phyloP scores from a whole-genome alignment of 257 asterid genomes.

The Fraxinus americana region DNA sequence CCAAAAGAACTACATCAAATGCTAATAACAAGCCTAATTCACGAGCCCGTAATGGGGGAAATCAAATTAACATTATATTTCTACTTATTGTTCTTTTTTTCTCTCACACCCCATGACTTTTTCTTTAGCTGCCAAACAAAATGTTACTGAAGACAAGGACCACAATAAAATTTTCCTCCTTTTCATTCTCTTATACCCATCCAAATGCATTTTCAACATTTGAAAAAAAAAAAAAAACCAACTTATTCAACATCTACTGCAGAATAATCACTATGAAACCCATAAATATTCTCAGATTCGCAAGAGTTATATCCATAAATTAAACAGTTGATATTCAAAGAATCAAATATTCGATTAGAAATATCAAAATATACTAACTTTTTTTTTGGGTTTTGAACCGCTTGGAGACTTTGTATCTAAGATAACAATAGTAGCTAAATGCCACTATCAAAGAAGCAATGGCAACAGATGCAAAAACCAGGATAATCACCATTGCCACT shows the following conservation, averaged over 20 bases:
- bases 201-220: not conserved
- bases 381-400: conserved; percentile 46
- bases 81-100: no score
- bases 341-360: not conserved
- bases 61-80: not conserved
- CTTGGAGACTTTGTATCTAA: conserved; percentile 64
- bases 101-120: no score
- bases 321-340: not conserved
- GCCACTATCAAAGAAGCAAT: conserved; percentile 63
- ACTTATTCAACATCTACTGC: conserved; percentile 11
- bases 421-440: conserved; percentile 72
- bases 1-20: not conserved
- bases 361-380: conserved; percentile 36
- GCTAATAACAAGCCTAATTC: not conserved
- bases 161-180: conserved; percentile 22
- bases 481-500: conserved; percentile 43
- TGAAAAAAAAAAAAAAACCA: conserved; percentile 2
- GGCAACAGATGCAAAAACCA: conserved; percentile 65
- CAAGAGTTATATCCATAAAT: conserved; percentile 3
- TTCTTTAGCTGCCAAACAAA: not conserved
- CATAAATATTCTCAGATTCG: not conserved
- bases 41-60: no score
- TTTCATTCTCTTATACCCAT: conserved; percentile 3
- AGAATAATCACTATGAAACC: conserved; percentile 3
- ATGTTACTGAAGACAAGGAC: conserved; percentile 30